Percentiles rank a stretch among this genome's conserved stretches.
Evolutionary conservation across 148 eudicot species (phyloP).

Genomic region (Nepenthes mirabilis): DNA sequence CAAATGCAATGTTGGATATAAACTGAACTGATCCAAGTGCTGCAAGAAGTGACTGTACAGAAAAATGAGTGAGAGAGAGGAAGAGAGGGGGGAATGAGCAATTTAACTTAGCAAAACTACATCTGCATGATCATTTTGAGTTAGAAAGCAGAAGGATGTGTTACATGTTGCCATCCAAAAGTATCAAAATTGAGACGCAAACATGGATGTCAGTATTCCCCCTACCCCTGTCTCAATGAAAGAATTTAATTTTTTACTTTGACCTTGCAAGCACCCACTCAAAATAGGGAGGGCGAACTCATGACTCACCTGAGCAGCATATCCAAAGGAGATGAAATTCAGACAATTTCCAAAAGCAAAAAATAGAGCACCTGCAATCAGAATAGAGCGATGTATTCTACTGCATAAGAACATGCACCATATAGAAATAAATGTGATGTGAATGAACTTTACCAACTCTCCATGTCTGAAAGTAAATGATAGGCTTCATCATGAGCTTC

Average conservation of each 20-base stretch:
- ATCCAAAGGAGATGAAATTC: slow-evolving; percentile 89
- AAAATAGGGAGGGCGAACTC: not conserved
- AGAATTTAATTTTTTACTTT: not conserved
- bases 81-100: not conserved
- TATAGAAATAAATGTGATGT: slow-evolving; percentile 16
- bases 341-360: slow-evolving; percentile 89
- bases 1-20: slow-evolving; percentile 84
- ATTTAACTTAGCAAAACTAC: not conserved
- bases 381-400: slow-evolving; percentile 10
- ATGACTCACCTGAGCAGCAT: slow-evolving; percentile 85
- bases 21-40: slow-evolving; percentile 93
- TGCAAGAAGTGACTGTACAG: slow-evolving; percentile 90
- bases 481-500: slow-evolving; percentile 59
- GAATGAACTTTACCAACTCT: slow-evolving; percentile 56
- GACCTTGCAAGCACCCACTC: not conserved
- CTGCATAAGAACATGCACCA: slow-evolving; percentile 17
- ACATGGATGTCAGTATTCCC: not conserved
- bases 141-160: not conserved
- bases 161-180: too few species aligned
- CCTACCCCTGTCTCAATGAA: not conserved
- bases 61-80: not conserved
- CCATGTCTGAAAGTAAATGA: slow-evolving; percentile 84
- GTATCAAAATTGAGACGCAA: too few species aligned
- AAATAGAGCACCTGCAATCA: slow-evolving; percentile 64
- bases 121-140: not conserved